Evolutionary conservation across 116 monocot genomes (phyloP), one percentile per base, ranked within the genome.

Genomic region (Posidonia oceanica): DNA sequence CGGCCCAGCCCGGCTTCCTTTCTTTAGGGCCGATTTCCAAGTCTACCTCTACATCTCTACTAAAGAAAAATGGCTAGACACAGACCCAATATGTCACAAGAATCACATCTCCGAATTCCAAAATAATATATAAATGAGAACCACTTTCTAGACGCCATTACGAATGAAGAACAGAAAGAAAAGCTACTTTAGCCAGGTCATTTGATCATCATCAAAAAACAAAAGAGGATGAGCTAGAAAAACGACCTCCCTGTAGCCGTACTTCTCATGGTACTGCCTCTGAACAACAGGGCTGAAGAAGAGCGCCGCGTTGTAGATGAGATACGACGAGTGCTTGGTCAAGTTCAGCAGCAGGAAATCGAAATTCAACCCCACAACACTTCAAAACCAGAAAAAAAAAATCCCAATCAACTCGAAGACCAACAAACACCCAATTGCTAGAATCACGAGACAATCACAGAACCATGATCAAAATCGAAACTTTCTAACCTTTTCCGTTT

Each of bases 351-450:
- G 85, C 84, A 96, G 56, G 75, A 88, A 96, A 82, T 96, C 96
- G 38, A 96, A 96, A 68, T 91, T 96, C 81, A 96, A 71, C 65
- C 96, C 96, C 64, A 96, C 91, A 41, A 96, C 96, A 72, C 96
- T 96, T 71, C 74, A 78, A 67, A 75, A 55, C 14, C 22, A 61
- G 70, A 58, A 8, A 65, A 65, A 4, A 69, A 21, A 41, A 69
- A 41, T 11, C 7, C 37, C 51, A 57, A 58, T 14, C 22, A 36
- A 48, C 29, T 66, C 0, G 68, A 68, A 29, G 54, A 72, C 64
- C 66, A 10, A 55, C 3, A 36, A 29, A 44, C 14, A 56, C 62
- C 22, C 54, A 10, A 70, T 44, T 64, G 22, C 71, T 51, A 69
- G 22, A 69, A 39, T 40, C 39, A 16, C 64, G 2, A 7, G 12